Evolutionary conservation across 192 early-diverging fungal genomes (phyloP).

Genomic region (Backusella tarrabulga): DNA sequence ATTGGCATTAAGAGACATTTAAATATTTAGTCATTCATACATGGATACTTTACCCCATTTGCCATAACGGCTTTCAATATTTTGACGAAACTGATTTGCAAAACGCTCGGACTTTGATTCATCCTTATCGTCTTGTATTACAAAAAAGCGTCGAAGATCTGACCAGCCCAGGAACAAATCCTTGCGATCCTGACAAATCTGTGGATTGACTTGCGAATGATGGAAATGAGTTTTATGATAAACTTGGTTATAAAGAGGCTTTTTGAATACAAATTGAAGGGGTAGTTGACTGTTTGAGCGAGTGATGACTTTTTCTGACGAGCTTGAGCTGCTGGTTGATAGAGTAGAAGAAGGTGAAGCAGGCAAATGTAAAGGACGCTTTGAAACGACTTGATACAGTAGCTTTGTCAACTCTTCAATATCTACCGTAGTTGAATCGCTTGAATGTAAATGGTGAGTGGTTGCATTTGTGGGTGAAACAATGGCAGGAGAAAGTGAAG

Average conservation of each 20-base stretch:
- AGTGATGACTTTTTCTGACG: background rate
- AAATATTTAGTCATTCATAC: background rate
- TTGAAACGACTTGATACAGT: background rate
- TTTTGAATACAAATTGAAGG: slow-evolving; percentile 19
- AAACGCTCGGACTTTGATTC: slow-evolving; percentile 16
- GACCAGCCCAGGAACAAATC: slow-evolving; percentile 18
- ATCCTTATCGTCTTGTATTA: background rate
- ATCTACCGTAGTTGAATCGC: background rate
- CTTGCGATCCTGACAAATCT: slow-evolving; percentile 1
- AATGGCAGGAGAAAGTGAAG: slow-evolving; percentile 4
- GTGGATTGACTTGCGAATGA: background rate
- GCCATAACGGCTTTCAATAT: slow-evolving; percentile 29
- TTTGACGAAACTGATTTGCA: slow-evolving; percentile 31
- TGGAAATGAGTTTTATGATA: slow-evolving; percentile 35
- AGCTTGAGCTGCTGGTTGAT: background rate
- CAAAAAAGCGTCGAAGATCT: slow-evolving; percentile 31
- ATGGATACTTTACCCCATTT: slow-evolving; percentile 31
- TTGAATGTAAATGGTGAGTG: background rate
- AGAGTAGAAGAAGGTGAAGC: slow-evolving; percentile 11
- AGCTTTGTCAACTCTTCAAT: slow-evolving; percentile 11
- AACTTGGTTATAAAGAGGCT: slow-evolving; percentile 26
- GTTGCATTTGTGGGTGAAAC: slow-evolving; percentile 14
- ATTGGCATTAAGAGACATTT: background rate
- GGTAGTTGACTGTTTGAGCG: slow-evolving; percentile 7
- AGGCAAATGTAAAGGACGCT: background rate